These are phyloP conservation scores for Prunus padus DNA, from an alignment of 306 rosid species.

Conservation along the genomic window DNA sequence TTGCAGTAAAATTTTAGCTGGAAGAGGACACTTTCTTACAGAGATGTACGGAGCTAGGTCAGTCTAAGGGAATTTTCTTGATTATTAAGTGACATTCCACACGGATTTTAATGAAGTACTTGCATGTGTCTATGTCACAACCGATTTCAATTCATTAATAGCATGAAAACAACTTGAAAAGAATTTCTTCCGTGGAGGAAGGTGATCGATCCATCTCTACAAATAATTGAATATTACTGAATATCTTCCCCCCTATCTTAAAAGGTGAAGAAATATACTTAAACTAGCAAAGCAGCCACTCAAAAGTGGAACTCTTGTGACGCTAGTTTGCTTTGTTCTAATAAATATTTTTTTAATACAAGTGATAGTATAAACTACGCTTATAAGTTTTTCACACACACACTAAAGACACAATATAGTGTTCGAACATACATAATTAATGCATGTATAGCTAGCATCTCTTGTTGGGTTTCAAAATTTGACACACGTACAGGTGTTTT, in stretches of 20 bases:
- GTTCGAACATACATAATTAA: slow-evolving; percentile 16
- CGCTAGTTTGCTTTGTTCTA: slow-evolving; percentile 21
- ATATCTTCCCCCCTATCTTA: background rate
- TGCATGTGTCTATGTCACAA: background rate
- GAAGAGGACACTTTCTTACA: no score
- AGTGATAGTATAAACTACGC: no score
- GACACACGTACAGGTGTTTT: background rate
- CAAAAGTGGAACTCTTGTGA: slow-evolving; percentile 19
- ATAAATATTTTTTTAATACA: background rate
- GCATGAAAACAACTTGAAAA: background rate
- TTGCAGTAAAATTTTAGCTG: background rate
- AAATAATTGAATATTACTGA: background rate
- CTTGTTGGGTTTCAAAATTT: background rate
- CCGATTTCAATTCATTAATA: background rate
- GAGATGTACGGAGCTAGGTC: no score
- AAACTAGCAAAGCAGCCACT: slow-evolving; percentile 18
- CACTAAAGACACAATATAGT: no score
- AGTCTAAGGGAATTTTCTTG: background rate
- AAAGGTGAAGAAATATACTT: background rate
- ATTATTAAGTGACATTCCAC: background rate
- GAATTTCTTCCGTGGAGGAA: background rate
- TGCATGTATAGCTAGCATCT: background rate
- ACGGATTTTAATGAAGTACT: background rate
- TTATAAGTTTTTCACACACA: no score
- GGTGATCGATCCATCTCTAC: background rate